Base-by-base conservation (phyloP, 208 protist species). In the Blastocrithidia nonstop region DNA sequence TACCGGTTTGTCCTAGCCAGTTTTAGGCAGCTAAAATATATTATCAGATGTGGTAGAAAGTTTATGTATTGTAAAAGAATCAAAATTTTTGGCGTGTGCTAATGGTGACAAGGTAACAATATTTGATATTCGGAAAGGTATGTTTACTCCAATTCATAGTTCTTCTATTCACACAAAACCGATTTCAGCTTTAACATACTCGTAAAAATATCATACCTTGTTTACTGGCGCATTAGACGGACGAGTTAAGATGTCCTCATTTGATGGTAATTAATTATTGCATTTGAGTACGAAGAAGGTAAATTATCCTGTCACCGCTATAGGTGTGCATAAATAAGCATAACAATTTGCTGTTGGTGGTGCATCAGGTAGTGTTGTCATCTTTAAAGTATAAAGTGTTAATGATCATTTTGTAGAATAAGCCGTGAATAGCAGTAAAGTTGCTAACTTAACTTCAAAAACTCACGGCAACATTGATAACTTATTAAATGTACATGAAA, bases 141-240 rank as follows among this genome's bases (percentile, higher is more conserved):
- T 83, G 13, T 42, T 50, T 1, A 53, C 29, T 4, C 45, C 64
- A 3, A 42, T 86, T 4, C 64, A 61, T 24, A 52, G 78, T 22
- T 59, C 56, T 45, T 87, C 75, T 3, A 66, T 73, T 33, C 77
- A 92, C 61, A 86, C 74, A 3, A 92, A 92, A 49, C 57, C 82
- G 19, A 72, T 92, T n/a, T 58, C 61, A 9, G 13, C 68, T 15
- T 22, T 92, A 20, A 57, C 71, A 9, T 88, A 77, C 62, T 81
- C 71, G 7, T 46, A 51, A 7, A 63, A 71, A 36, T 45, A 80
- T 44, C 71, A 76, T 36, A 69, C 65, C 4, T 50, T 92, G 1
- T 44, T 92, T 8, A 77, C 74, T 6, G 77, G 64, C 6, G 70
- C 74, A 5, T 61, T 92, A 7, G 82, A 92, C 29, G 62, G 71